Base-by-base conservation (phyloP, 2,329 filamentous ascomycete genomes). In the Cladophialophora yegresii region DNA sequence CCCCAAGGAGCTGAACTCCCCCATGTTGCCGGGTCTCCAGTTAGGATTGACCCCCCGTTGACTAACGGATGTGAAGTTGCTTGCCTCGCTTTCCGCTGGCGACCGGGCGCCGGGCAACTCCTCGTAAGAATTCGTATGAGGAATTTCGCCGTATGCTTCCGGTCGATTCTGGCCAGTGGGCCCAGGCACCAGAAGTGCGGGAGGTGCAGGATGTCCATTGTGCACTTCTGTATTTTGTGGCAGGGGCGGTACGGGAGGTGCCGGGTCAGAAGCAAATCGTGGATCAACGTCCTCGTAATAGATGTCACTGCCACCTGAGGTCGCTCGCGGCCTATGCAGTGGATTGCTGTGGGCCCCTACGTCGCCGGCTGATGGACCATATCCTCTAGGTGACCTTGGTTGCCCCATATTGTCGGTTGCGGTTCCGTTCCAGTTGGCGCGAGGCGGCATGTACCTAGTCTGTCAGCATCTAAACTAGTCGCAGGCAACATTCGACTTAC, bases 281-380 rank as follows among this genome's bases (percentile, higher is more conserved):
- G 93, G 92, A 70, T 96, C 92, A 12, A 96, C 87, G 75, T 98
- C 93, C 81, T 98, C 95, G 74, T 96, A 96, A 78, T 98, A 98
- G 67, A 33, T 77, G 71, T 64, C 82, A 61, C 77, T 75, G 43
- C 73, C 68, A 62, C 72, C 71, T 63, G 68, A 67, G 54, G 72
- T 71, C 55, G 67, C 53, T 23, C 72, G 64, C 66, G 67, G 56
- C 62, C 70, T 54, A 63, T 62, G 62, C 70, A 72, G 65, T 13
- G 57, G 72, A 73, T 58, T 73, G 72, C 77, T 79, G 33, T 82
- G 74, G 20, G 82, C 81, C 9, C 73, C 77, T 78, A 45, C 75
- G 78, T 50, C 81, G 75, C 49, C 77, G 78, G 55, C 75, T 70
- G 32, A 50, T 6, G 50, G 30, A 16, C 20, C 58, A 58, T 68